phyloP scores from a whole-genome alignment of 305 asterid species.

The Ilex paraguariensis region DNA sequence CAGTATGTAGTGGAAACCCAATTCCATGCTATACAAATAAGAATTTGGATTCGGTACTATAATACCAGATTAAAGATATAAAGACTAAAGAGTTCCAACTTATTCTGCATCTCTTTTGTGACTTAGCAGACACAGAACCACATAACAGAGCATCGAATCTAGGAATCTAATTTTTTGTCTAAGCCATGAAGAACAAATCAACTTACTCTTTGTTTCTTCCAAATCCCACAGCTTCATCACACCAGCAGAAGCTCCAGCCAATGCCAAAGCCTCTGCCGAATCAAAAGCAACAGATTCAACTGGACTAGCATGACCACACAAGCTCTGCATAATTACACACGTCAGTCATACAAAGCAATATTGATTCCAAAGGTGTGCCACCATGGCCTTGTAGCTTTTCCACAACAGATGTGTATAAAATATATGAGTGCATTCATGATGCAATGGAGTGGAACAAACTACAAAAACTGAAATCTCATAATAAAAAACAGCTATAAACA shows the following conservation, averaged over 20 bases:
- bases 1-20: too few relatives aligned
- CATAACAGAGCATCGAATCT: too few relatives aligned
- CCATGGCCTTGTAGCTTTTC: background rate
- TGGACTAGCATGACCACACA: constrained; percentile 89
- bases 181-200: background rate
- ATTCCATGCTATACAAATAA: too few relatives aligned
- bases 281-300: constrained; percentile 94
- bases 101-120: too few relatives aligned
- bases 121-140: too few relatives aligned
- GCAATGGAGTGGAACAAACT: too few relatives aligned
- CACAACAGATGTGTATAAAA: background rate
- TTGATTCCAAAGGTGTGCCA: constrained; percentile 10
- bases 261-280: constrained; percentile 80
- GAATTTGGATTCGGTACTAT: too few relatives aligned
- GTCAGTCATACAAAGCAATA: constrained; percentile 18
- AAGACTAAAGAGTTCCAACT: too few relatives aligned
- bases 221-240: constrained; percentile 96
- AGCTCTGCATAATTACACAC: constrained; percentile 52
- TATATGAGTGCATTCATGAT: background rate
- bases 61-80: too few relatives aligned
- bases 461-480: too few relatives aligned
- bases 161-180: too few relatives aligned
- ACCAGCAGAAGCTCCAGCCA: constrained; percentile 97
- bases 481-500: too few relatives aligned
- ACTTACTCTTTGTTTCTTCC: constrained; percentile 92